These are phyloP conservation scores for Fallopia convolvulus DNA, from an alignment of 148 eudicot genomes.

Conservation along the genomic window DNA sequence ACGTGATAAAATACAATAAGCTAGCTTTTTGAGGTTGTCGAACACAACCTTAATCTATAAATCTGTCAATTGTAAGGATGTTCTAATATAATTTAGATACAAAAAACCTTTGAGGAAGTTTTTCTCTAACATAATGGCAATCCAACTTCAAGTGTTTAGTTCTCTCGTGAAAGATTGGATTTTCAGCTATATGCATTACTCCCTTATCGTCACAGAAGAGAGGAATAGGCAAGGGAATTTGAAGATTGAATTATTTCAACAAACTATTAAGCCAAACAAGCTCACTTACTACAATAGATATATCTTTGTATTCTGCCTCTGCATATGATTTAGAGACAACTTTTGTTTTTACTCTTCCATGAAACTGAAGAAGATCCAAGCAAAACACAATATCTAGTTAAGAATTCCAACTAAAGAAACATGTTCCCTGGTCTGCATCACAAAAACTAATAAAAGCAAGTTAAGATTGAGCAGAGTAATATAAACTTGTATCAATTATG, in stretches of 20 bases:
- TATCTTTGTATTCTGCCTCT: background rate
- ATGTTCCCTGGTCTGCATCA: background rate
- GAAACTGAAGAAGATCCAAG: background rate
- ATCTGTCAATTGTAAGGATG: background rate
- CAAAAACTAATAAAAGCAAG: background rate
- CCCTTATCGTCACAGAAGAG: background rate
- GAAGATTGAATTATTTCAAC: background rate
- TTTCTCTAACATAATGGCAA: background rate
- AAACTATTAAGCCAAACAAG: background rate
- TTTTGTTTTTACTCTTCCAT: background rate
- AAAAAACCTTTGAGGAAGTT: background rate
- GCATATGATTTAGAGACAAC: background rate
- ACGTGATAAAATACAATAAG: no score
- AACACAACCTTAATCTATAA: background rate
- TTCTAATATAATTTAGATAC: background rate
- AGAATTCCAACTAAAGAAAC: background rate
- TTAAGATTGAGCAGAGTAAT: background rate
- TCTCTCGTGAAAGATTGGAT: background rate
- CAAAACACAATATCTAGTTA: background rate
- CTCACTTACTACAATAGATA: background rate
- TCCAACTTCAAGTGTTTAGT: background rate
- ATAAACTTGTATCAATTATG: no score
- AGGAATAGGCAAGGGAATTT: background rate
- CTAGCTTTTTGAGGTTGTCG: no score
- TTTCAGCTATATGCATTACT: background rate